Evolutionary conservation across 2,329 filamentous ascomycete species (phyloP).

Genomic region (Fusarium penzigii): DNA sequence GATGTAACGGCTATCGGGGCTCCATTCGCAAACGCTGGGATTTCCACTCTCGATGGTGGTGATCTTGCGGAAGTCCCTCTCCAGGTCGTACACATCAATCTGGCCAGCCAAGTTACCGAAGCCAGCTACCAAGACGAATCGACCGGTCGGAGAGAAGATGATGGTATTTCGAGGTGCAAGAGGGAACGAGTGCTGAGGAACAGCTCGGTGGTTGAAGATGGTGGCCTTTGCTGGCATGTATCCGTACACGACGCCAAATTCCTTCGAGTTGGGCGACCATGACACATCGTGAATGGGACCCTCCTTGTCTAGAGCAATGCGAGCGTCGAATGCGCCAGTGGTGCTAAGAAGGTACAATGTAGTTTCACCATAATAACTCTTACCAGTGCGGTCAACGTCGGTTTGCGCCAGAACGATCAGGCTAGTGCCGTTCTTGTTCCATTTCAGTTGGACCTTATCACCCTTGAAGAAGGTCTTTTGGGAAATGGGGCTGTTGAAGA

Average conservation of each 20-base stretch:
- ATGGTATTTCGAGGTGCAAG: slow-evolving; percentile 92
- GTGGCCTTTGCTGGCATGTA: slow-evolving; percentile 99
- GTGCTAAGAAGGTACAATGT: slow-evolving; percentile 94
- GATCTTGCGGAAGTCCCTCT: slow-evolving; percentile 91
- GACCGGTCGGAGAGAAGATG: slow-evolving; percentile 87
- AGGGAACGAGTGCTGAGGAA: slow-evolving; percentile 81
- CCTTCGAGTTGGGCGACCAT: slow-evolving; percentile 98
- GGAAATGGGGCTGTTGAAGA: slow-evolving; percentile 80
- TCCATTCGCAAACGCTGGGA: slow-evolving; percentile 96
- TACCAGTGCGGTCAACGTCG: slow-evolving; percentile 96
- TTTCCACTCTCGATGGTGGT: slow-evolving; percentile 94
- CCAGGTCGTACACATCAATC: slow-evolving; percentile 95
- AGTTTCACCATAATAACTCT: slow-evolving; percentile 99
- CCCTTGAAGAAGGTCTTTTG: slow-evolving; percentile 99
- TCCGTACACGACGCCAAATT: slow-evolving; percentile 96
- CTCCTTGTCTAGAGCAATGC: slow-evolving; percentile 91
- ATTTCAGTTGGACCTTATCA: slow-evolving; percentile 98
- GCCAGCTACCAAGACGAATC: slow-evolving; percentile 90
- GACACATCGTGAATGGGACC: slow-evolving; percentile 96
- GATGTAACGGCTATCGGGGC: slow-evolving; percentile 91
- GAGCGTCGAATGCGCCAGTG: slow-evolving; percentile 88
- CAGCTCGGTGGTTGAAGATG: slow-evolving; percentile 90
- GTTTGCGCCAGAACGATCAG: slow-evolving; percentile 95
- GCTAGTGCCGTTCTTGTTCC: slow-evolving; percentile 90
- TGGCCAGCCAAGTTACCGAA: slow-evolving; percentile 97